Evolutionary conservation across 23 red algal species (phyloP).

Genomic region (Agarophyton chilense): DNA sequence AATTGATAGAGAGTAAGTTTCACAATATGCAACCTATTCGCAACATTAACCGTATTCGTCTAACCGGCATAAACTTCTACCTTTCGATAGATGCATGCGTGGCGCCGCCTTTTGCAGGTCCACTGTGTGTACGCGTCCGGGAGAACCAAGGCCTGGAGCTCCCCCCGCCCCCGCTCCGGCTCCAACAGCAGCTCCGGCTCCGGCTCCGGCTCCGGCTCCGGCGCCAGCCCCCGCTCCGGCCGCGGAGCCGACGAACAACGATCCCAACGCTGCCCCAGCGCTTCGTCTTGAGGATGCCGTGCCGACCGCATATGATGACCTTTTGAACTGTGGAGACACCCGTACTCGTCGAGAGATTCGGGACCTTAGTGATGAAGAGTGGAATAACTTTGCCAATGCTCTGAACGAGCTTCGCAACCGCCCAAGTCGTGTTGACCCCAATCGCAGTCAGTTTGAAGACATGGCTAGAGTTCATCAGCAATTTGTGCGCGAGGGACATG

Average conservation of each 20-base stretch:
- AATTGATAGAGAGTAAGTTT: constrained; percentile 37
- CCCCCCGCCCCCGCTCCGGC: constrained; percentile 40
- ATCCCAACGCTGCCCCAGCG: background rate
- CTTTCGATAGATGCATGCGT: constrained; percentile 22
- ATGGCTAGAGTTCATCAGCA: constrained; percentile 49
- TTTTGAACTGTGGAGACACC: constrained; percentile 15
- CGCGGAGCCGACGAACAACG: constrained; percentile 2
- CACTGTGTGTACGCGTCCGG: constrained; percentile 44
- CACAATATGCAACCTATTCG: background rate
- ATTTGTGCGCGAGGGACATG: constrained; percentile 44
- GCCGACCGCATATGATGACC: constrained; percentile 27
- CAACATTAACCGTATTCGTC: background rate
- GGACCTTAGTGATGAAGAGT: constrained; percentile 43
- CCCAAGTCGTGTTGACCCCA: background rate
- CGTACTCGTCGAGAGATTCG: constrained; percentile 43
- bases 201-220: constrained; percentile 1
- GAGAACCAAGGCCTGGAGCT: background rate
- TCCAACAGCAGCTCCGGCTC: constrained; percentile 46
- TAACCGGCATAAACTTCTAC: background rate
- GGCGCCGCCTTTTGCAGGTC: constrained; percentile 12
- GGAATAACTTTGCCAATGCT: constrained; percentile 49
- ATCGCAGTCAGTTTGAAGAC: constrained; percentile 41
- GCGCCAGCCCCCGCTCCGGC: constrained; percentile 13
- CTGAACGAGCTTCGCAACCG: constrained; percentile 6
- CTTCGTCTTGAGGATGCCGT: constrained; percentile 1